Base-by-base conservation (phyloP, 495 filamentous ascomycete genomes). In the Podospora appendiculata region DNA sequence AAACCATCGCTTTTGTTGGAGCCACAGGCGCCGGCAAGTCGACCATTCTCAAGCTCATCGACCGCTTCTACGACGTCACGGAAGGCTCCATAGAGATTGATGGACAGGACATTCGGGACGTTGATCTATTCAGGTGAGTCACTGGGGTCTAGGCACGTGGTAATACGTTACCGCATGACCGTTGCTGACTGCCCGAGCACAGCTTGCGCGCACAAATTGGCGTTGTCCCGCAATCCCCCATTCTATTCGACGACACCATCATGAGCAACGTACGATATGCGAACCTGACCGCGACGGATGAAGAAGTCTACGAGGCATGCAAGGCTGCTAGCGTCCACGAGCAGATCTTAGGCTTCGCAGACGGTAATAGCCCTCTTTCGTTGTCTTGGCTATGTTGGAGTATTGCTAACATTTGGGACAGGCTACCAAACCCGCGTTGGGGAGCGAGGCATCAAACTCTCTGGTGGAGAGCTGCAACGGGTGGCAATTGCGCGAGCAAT, bases 1-100 rank as follows among this genome's bases (percentile, higher is more conserved):
- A 77, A 50, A 89, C 84, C 8, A 74, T 87, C 11, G 88, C 87
- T 8, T 76, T 91, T 14, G 88, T 90, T n/a, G 88, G 88, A 2
- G 78, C 81, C 55, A 87, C 85, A 3, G 88, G 88, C 17, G 79
- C 79, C 19, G 88, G 88, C 16, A 93, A 91, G 59, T 86, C 86
- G 3, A 88, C 86, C 3, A 82, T 88, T 39, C 69, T 90, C 42
- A 85, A 87, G 56, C 75, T 91, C 7, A 75, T 90, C 14, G 74
- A 80, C 53, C 75, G 88, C 0, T 84, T 85, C 62, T 90, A 87
- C 67, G 84, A 91, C 56, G 75, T 85, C 3, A 76, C 70, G 4
- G 59, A 61, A 11, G 88, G 88, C 1, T 70, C 66, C 3, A 86
- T 91, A 49, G 62, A 65, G n/a, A 86, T 92, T 47, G 88, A 91